Conservation (phyloP, 1,284 basidiomycete genomes). For the Clitocybe nebularis region DNA sequence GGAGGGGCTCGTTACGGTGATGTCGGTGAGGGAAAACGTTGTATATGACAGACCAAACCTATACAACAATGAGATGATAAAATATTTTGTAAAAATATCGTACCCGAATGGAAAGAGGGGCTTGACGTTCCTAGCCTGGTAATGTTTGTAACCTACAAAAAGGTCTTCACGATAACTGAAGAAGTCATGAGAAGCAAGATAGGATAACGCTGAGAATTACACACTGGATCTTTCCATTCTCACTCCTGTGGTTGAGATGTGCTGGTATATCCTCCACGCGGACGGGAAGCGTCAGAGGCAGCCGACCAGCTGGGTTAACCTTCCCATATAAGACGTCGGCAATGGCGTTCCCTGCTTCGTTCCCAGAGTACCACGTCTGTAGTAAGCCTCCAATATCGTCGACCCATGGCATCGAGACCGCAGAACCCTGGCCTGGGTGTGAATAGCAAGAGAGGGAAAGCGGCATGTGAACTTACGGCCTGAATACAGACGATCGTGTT, state of each 20-base stretch:
- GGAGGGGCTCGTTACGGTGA: slow-evolving; percentile 30
- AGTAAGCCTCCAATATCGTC: slow-evolving; percentile 47
- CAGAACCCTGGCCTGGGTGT: slow-evolving; percentile 45
- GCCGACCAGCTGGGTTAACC: slow-evolving; percentile 67
- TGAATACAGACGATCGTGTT: slow-evolving; percentile 67
- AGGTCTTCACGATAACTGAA: slow-evolving; percentile 56
- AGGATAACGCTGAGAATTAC: too few species aligned
- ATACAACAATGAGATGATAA: not conserved
- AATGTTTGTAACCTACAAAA: slow-evolving; percentile 73
- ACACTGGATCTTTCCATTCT: slow-evolving; percentile 58
- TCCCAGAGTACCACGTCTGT: slow-evolving; percentile 72
- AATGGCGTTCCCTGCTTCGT: slow-evolving; percentile 72
- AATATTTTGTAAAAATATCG: slow-evolving; percentile 10
- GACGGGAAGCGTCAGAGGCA: slow-evolving; percentile 66
- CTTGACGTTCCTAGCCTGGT: slow-evolving; percentile 50
- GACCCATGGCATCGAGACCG: slow-evolving; percentile 66
- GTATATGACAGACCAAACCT: slow-evolving; percentile 73
- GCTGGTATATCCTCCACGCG: slow-evolving; percentile 65
- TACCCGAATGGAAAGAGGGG: slow-evolving; percentile 73
- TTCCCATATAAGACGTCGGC: slow-evolving; percentile 72
- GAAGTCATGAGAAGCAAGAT: not conserved
- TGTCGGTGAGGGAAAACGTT: slow-evolving; percentile 52
- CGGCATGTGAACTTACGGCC: slow-evolving; percentile 40
- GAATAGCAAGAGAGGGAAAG: slow-evolving; percentile 2
- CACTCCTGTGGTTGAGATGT: slow-evolving; percentile 53